A percentile compares a stretch with the other conserved stretches of the same genome.
Conservation (phyloP, 1,284 basidiomycete species). For the Coniophora puteana region DNA sequence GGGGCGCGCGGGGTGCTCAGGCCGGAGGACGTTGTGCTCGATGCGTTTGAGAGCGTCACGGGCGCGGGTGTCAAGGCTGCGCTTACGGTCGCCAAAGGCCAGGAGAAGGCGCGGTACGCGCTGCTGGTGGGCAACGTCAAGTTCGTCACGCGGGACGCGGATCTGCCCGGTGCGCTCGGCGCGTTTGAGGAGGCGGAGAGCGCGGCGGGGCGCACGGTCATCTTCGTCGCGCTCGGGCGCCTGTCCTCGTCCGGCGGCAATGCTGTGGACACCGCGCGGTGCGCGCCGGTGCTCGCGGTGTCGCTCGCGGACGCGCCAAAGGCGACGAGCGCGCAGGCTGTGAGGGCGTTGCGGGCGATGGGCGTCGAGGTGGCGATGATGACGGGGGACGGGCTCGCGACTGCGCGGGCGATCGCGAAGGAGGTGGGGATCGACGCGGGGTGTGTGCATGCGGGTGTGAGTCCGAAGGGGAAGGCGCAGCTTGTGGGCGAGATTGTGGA, state of each 20-base stretch:
- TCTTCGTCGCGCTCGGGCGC: constrained; percentile 69
- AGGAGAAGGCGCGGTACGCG: constrained; percentile 39
- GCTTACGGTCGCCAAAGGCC: constrained; percentile 40
- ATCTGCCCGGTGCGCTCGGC: constrained; percentile 55
- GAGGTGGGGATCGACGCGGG: constrained; percentile 82
- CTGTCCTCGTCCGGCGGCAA: constrained; percentile 32
- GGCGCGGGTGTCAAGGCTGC: constrained; percentile 85
- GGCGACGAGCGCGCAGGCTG: constrained; percentile 76
- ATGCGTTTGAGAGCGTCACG: constrained; percentile 82
- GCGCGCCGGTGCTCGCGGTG: constrained; percentile 64
- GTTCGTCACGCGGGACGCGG: constrained; percentile 57
- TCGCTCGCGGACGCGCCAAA: constrained; percentile 86
- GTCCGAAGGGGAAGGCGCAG: constrained; percentile 88
- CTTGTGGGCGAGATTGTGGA: constrained; percentile 82
- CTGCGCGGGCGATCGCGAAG: constrained; percentile 82
- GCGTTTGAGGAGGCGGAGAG: constrained; percentile 69
- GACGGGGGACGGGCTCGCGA: constrained; percentile 84
- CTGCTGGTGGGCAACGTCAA: constrained; percentile 74
- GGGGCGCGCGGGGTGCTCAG: constrained; percentile 31
- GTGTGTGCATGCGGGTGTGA: constrained; percentile 86
- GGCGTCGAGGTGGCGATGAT: constrained; percentile 89
- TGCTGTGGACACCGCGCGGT: constrained; percentile 27
- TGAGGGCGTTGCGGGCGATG: constrained; percentile 78
- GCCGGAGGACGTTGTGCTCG: constrained; percentile 41
- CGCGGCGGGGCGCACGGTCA: constrained; percentile 74